Conservation (phyloP, 2,329 filamentous ascomycete genomes). For the Hymenoscyphus linearis region DNA sequence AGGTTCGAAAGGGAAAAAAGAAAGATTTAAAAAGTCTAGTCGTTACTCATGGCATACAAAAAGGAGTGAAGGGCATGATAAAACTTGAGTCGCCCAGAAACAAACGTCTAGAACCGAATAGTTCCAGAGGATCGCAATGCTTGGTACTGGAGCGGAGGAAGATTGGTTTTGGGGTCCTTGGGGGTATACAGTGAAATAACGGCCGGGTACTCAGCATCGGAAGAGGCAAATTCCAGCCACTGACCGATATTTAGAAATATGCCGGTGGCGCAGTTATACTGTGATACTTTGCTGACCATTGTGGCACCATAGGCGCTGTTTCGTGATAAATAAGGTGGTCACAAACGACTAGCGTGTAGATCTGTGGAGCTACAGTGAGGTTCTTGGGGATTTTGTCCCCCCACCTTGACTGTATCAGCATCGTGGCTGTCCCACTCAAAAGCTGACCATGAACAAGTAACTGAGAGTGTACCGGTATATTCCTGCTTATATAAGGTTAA, state of each 20-base stretch:
- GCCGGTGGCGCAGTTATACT: background rate
- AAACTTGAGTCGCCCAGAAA: background rate
- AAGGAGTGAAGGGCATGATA: background rate
- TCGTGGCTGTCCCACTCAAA: too few relatives aligned
- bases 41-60: background rate
- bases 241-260: background rate
- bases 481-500: too few relatives aligned
- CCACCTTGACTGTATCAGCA: background rate
- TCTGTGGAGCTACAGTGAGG: background rate
- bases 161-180: background rate
- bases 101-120: background rate
- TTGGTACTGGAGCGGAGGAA: background rate
- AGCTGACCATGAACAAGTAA: too few relatives aligned
- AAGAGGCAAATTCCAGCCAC: background rate
- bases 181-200: background rate
- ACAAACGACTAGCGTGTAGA: background rate
- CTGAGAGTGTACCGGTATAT: too few relatives aligned
- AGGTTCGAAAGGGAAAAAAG: background rate
- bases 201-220: background rate
- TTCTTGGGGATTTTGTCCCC: background rate
- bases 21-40: background rate
- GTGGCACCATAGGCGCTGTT: background rate
- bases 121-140: background rate
- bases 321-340: background rate
- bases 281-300: background rate